Percentiles rank a stretch among this genome's conserved stretches.
These are phyloP conservation scores for Flaveria linearis DNA, from an alignment of 129 eudicot species.

Conservation along the genomic window DNA sequence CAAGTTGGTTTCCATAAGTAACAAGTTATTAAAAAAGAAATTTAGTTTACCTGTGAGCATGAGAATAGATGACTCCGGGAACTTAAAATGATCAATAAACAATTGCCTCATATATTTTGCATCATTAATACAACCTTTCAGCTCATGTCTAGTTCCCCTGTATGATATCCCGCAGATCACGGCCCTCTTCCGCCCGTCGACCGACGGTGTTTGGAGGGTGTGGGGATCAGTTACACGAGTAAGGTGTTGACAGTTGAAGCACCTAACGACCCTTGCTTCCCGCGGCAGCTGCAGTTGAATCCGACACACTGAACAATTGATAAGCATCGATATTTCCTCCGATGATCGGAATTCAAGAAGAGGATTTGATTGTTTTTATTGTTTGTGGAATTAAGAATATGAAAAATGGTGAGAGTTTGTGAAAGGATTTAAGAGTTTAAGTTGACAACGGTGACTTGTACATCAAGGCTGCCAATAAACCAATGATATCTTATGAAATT, in stretches of 20 bases:
- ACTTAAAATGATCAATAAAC: conserved; percentile 61
- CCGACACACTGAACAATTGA: conserved; percentile 71
- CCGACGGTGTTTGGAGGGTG: conserved; percentile 41
- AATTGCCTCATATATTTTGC: conserved; percentile 86
- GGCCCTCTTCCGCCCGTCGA: conserved; percentile 68
- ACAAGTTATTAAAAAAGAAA: no score
- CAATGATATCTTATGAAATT: background rate
- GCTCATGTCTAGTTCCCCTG: conserved; percentile 48
- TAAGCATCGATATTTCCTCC: conserved; percentile 57
- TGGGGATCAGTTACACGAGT: conserved; percentile 55
- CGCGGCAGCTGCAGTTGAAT: conserved; percentile 76
- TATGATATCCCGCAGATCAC: conserved; percentile 84
- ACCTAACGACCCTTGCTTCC: conserved; percentile 65
- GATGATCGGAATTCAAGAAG: background rate
- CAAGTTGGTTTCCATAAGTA: no score
- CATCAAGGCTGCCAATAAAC: conserved; percentile 15
- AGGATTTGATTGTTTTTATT: background rate
- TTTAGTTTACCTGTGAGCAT: conserved; percentile 75
- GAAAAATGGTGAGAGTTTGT: background rate
- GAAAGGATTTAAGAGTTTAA: background rate
- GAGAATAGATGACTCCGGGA: conserved; percentile 72
- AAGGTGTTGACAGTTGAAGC: conserved; percentile 66
- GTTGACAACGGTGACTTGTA: background rate
- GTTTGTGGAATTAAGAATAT: no score
- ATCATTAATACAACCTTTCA: conserved; percentile 88